Conservation (phyloP, 1,139 yeast genomes). For the Yamadazyma pseudoaaseri region DNA sequence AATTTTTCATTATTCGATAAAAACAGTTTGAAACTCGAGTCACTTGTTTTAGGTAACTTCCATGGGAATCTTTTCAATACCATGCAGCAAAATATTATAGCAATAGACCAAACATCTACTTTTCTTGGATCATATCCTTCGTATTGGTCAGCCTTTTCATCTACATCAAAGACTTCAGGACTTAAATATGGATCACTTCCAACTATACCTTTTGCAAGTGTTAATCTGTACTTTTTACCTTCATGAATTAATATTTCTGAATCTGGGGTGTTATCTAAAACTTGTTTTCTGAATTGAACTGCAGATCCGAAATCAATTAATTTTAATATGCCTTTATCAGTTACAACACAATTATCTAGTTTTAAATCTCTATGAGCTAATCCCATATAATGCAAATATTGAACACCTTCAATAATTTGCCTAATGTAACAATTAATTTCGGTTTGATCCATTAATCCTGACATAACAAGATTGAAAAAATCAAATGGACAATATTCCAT, state of each 20-base stretch:
- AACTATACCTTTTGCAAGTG: constrained; percentile 63
- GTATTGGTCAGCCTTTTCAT: constrained; percentile 2
- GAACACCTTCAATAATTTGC: constrained; percentile 63
- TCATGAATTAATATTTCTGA: constrained; percentile 19
- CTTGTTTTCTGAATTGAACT: constrained; percentile 50
- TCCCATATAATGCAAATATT: constrained; percentile 63
- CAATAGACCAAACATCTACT: constrained; percentile 78
- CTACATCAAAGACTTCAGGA: constrained; percentile 60
- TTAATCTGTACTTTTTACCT: constrained; percentile 28
- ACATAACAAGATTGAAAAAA: constrained; percentile 76
- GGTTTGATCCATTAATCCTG: constrained; percentile 56
- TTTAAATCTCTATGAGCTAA: constrained; percentile 77
- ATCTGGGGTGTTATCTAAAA: constrained; percentile 14
- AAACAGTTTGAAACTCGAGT: constrained; percentile 50
- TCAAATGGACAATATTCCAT: constrained; percentile 79
- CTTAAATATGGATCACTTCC: constrained; percentile 83
- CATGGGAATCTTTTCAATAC: constrained; percentile 71
- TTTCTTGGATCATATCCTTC: constrained; percentile 66
- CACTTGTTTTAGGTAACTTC: constrained; percentile 66
- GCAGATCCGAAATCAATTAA: constrained; percentile 80
- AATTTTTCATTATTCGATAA: constrained; percentile 24
- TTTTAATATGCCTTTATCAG: constrained; percentile 58
- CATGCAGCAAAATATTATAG: constrained; percentile 77
- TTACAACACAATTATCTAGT: constrained; percentile 75
- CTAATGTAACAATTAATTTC: constrained; percentile 69